Evolutionary conservation across 805 yeast species (phyloP).

Genomic region (Candida sakaeoensis): DNA sequence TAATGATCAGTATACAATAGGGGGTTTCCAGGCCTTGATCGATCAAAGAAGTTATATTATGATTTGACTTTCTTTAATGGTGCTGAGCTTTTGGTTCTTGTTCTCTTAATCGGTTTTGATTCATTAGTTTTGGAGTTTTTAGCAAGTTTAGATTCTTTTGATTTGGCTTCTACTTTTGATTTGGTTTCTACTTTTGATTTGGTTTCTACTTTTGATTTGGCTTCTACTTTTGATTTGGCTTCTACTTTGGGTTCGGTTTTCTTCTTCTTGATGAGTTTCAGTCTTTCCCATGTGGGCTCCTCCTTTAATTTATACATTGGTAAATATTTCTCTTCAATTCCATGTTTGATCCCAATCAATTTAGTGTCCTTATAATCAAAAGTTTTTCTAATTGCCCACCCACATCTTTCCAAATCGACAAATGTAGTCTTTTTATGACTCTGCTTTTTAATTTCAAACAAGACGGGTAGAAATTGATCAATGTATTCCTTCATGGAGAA

Average conservation of each 20-base stretch:
- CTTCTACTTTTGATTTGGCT: background rate
- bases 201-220: too few relatives aligned
- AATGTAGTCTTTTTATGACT: slow-evolving; percentile 10
- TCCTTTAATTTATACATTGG: background rate
- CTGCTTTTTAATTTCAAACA: slow-evolving; percentile 13
- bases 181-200: too few relatives aligned
- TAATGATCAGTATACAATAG: too few relatives aligned
- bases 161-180: too few relatives aligned
- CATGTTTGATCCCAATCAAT: slow-evolving; percentile 17
- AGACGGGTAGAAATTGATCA: slow-evolving; percentile 28
- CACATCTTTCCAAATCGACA: slow-evolving; percentile 28
- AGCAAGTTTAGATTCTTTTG: too few relatives aligned
- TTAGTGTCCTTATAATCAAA: slow-evolving; percentile 21
- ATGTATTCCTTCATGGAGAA: slow-evolving; percentile 41
- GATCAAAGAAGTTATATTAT: background rate
- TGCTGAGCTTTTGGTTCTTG: background rate
- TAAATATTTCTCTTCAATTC: slow-evolving; percentile 10
- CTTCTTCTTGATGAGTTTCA: slow-evolving; percentile 4
- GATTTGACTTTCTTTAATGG: background rate
- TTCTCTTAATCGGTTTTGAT: background rate
- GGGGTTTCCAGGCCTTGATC: background rate
- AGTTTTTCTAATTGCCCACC: slow-evolving; percentile 34
- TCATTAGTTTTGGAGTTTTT: slow-evolving; percentile 1
- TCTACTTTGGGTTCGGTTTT: background rate
- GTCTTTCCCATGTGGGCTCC: slow-evolving; percentile 1